Conservation (phyloP, 192 early-diverging fungal species). For the Thoreauomyces humboldtii region DNA sequence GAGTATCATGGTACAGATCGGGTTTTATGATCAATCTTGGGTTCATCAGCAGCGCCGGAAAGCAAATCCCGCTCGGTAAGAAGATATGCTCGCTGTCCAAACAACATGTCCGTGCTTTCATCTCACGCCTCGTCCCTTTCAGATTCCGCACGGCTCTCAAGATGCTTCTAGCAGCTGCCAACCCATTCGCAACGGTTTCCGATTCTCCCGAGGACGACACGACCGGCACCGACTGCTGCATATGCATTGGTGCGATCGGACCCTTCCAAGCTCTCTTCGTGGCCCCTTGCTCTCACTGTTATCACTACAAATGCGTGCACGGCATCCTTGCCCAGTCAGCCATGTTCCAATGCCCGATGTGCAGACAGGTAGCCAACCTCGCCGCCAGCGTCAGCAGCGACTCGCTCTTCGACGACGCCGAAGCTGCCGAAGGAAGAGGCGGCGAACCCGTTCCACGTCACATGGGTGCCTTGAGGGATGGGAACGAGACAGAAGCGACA, state of each 20-base stretch:
- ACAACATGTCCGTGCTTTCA: neutral
- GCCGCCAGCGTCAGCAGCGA: conserved; percentile 53
- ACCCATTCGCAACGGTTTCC: conserved; percentile 44
- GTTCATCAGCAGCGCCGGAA: conserved; percentile 44
- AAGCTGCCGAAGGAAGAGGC: neutral
- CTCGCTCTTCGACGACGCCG: conserved; percentile 36
- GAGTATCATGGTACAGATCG: conserved; percentile 43
- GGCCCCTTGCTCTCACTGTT: conserved; percentile 64
- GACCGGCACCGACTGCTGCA: conserved; percentile 53
- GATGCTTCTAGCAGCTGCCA: conserved; percentile 52
- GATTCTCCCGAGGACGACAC: conserved; percentile 35
- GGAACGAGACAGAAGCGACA: neutral
- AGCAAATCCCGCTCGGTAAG: conserved; percentile 53
- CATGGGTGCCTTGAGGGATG: conserved; percentile 18
- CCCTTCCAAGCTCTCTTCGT: conserved; percentile 63
- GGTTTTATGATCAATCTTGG: conserved; percentile 54
- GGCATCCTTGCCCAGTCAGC: conserved; percentile 43
- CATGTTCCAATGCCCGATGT: conserved; percentile 66
- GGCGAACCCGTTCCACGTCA: neutral
- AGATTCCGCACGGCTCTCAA: conserved; percentile 51
- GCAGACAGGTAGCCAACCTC: conserved; percentile 61
- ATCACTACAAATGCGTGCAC: conserved; percentile 60
- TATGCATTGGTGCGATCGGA: conserved; percentile 52
- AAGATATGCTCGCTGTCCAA: neutral
- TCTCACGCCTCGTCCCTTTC: neutral